Percentiles rank a stretch among this genome's conserved stretches.
Conservation (phyloP, 768 basidiomycete species). For the Hygrophorus russula region DNA sequence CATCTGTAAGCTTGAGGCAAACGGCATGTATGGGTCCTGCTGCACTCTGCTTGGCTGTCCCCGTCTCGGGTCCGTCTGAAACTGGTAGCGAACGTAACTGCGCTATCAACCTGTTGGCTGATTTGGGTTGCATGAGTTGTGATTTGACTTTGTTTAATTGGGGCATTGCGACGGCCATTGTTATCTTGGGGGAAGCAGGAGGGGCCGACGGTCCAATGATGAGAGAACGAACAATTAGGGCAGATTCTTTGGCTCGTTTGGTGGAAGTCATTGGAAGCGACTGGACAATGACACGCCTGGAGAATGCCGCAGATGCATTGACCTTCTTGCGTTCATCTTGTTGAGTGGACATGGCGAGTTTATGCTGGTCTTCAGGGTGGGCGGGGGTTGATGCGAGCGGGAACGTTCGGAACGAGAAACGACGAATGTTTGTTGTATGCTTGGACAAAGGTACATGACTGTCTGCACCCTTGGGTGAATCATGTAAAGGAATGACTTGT, state of each 20-base stretch:
- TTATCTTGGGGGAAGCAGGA: conserved; percentile 23
- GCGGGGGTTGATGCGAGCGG: conserved; percentile 12
- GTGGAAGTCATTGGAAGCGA: conserved; percentile 31
- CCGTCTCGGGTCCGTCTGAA: conserved; percentile 19
- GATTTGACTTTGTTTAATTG: conserved; percentile 57
- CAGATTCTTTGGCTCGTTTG: conserved; percentile 53
- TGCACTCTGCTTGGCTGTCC: conserved; percentile 8
- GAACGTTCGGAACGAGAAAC: conserved; percentile 40
- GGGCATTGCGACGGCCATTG: conserved; percentile 31
- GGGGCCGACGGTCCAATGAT: conserved; percentile 45
- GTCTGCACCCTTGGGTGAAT: neutral
- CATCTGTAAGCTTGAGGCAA: conserved; percentile 54
- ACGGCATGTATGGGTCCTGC: conserved; percentile 62
- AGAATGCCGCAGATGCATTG: conserved; percentile 22
- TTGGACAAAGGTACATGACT: neutral
- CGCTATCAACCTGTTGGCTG: conserved; percentile 61
- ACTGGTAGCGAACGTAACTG: conserved; percentile 56
- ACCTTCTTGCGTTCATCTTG: conserved; percentile 30
- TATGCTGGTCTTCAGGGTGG: conserved; percentile 24
- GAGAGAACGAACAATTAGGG: conserved; percentile 50
- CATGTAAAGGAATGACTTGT: conserved; percentile 8
- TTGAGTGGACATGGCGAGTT: conserved; percentile 21
- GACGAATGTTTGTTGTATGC: conserved; percentile 19
- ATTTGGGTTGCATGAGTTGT: conserved; percentile 53
- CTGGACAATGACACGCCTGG: conserved; percentile 19